phyloP scores from a whole-genome alignment of 495 filamentous ascomycete species.

The Friedmanniomyces simplex region DNA sequence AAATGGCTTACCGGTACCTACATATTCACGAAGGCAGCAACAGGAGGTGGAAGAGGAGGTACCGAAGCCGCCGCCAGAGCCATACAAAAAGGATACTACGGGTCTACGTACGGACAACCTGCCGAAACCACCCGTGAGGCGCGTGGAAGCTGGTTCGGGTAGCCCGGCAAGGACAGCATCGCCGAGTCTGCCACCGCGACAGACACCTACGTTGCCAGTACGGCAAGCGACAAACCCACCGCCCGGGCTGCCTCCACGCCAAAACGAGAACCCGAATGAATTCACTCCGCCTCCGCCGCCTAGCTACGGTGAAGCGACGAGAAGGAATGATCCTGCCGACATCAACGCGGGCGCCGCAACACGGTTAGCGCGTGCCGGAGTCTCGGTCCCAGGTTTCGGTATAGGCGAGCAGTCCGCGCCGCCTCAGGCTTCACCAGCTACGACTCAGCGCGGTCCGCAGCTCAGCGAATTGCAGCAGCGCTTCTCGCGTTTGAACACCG shows the following conservation, averaged over 20 bases:
- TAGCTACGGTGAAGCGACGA: slow-evolving; percentile 37
- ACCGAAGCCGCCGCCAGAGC: slow-evolving; percentile 45
- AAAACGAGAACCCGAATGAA: slow-evolving; percentile 40
- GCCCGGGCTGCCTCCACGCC: slow-evolving; percentile 66
- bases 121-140: slow-evolving; percentile 57
- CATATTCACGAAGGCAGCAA: slow-evolving; percentile 21
- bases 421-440: slow-evolving; percentile 18
- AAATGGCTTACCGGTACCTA: background rate
- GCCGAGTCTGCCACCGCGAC: slow-evolving; percentile 10
- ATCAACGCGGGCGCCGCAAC: slow-evolving; percentile 59
- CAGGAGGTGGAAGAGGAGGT: slow-evolving; percentile 31
- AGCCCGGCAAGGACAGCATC: slow-evolving; percentile 28
- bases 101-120: slow-evolving; percentile 57
- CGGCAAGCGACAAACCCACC: slow-evolving; percentile 49
- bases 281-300: slow-evolving; percentile 43
- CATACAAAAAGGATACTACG: slow-evolving; percentile 60
- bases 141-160: slow-evolving; percentile 26
- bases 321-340: slow-evolving; percentile 23
- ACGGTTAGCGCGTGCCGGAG: slow-evolving; percentile 63
- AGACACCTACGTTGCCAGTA: slow-evolving; percentile 21
- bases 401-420: slow-evolving; percentile 43
- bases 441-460: slow-evolving; percentile 25
- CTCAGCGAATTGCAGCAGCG: slow-evolving; percentile 58
- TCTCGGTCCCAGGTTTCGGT: slow-evolving; percentile 72
- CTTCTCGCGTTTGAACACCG: slow-evolving; percentile 50